Percentiles rank a stretch among this genome's conserved stretches.
Conservation (phyloP, 2,329 filamentous ascomycete species). For the Pseudocercospora crystallina region DNA sequence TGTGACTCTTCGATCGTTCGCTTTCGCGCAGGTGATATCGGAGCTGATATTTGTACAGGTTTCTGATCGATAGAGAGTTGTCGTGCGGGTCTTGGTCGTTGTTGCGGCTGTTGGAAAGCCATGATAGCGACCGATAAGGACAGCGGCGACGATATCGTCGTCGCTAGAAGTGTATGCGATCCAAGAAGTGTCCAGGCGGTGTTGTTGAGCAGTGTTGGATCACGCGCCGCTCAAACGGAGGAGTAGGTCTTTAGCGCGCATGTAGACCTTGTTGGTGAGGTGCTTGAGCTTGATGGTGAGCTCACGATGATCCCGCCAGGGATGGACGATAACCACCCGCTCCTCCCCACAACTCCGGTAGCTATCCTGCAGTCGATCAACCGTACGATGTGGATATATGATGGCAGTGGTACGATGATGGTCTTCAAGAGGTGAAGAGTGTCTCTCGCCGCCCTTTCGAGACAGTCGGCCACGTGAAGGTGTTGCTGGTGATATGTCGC, state of each 20-base stretch:
- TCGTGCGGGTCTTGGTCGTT: conserved; percentile 20
- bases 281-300: conserved; percentile 10
- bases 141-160: conserved; percentile 3
- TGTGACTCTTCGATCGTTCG: conserved; percentile 68
- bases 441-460: too few species aligned
- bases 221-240: conserved; percentile 16
- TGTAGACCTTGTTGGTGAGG: conserved; percentile 10
- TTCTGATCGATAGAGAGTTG: conserved; percentile 19
- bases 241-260: conserved; percentile 3
- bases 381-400: background rate
- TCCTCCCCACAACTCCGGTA: background rate
- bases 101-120: conserved; percentile 27
- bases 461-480: too few species aligned
- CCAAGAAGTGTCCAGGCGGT: background rate
- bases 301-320: conserved; percentile 12
- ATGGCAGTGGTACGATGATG: conserved; percentile 1
- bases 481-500: too few species aligned
- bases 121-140: conserved; percentile 18
- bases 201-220: background rate
- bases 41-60: conserved; percentile 16
- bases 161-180: background rate
- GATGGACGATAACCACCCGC: background rate
- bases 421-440: background rate
- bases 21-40: conserved; percentile 41
- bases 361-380: background rate